Percentiles rank a stretch among this genome's conserved stretches.
These are phyloP conservation scores for Epichloe baconii DNA, from an alignment of 2,329 filamentous ascomycete species.

Conservation along the genomic window DNA sequence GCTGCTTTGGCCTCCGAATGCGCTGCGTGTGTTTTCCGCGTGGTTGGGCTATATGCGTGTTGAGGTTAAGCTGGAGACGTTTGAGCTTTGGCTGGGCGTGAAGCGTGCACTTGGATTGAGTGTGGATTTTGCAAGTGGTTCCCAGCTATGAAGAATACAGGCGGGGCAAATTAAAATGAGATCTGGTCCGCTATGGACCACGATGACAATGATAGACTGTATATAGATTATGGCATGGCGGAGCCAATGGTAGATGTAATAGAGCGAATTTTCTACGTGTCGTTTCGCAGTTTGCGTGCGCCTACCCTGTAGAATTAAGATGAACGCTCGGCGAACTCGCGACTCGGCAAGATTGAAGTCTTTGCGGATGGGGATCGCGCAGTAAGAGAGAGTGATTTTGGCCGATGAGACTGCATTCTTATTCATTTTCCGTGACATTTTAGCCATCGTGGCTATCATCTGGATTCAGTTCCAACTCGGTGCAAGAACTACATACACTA, in stretches of 20 bases:
- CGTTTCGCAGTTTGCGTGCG: too few relatives aligned
- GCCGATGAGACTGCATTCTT: too few relatives aligned
- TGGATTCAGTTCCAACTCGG: too few relatives aligned
- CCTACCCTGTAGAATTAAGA: not conserved
- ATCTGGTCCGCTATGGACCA: too few relatives aligned
- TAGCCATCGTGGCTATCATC: too few relatives aligned
- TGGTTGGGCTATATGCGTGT: slow-evolving; percentile 47
- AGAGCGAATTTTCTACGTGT: too few relatives aligned
- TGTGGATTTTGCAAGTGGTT: slow-evolving; percentile 13
- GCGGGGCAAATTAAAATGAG: not conserved
- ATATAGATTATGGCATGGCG: slow-evolving; percentile 6
- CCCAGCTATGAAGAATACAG: slow-evolving; percentile 11
- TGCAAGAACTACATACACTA: too few relatives aligned
- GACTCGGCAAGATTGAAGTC: too few relatives aligned
- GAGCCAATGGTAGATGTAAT: not conserved
- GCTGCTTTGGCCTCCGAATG: slow-evolving; percentile 44
- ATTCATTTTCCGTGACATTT: too few relatives aligned
- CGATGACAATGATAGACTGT: slow-evolving; percentile 6
- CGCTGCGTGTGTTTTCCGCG: slow-evolving; percentile 38
- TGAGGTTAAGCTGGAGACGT: slow-evolving; percentile 48
- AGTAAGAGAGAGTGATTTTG: too few relatives aligned
- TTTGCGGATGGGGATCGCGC: too few relatives aligned
- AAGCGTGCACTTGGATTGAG: slow-evolving; percentile 33
- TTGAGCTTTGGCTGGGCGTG: slow-evolving; percentile 46
- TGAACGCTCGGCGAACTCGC: too few relatives aligned